Base-by-base conservation (phyloP, 208 protist species). In the Endotrypanum monterogeii region DNA sequence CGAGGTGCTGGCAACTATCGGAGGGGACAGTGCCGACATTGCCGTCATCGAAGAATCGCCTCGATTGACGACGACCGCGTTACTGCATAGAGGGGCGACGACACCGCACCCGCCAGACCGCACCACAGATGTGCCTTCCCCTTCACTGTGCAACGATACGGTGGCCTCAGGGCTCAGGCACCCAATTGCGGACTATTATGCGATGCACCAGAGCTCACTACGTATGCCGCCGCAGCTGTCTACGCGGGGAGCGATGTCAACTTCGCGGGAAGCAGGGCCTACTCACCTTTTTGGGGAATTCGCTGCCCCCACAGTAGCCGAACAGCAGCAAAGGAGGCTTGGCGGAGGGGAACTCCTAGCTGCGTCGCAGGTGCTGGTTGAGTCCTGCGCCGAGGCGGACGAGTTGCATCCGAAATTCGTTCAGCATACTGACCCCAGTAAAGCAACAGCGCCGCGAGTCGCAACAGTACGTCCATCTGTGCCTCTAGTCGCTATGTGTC, bases 401-500 rank as follows among this genome's bases (percentile, higher is more conserved):
- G 18, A 50, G 12, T 46, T 41, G 25, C 28, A 7, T 14, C n/a
- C 30, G 35, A 9, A 35, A 44, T 37, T 20, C 6, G 16, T 20
- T n/a, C 25, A 44, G 66, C 50, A 11, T n/a, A 16, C n/a, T 8
- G 44, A 48, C n/a, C 4, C 48, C n/a, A 25, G 28, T 6, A 6
- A 35, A 16, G 41, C 32, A 44, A 61, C 25, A 37, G 32, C 37
- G 9, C 25, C 5, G 12, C 30, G 55, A 4, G 30, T 23, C 52
- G 25, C 32, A 7, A 18, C 50, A 32, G 28, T 35, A 35, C 73
- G 73, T 16, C n/a, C 39, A 12, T 28, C 50, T 23, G 48, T 71
- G 52, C 80, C 72, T 25, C 44, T 73, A 51, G 78, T 58, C 60
- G 78, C 74, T 39, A 62, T 75, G 44, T 78, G 80, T 65, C 68